Percentiles rank a stretch among this genome's conserved stretches.
phyloP scores from a whole-genome alignment of 495 filamentous ascomycete species.

The Lasiosphaeria ovina region DNA sequence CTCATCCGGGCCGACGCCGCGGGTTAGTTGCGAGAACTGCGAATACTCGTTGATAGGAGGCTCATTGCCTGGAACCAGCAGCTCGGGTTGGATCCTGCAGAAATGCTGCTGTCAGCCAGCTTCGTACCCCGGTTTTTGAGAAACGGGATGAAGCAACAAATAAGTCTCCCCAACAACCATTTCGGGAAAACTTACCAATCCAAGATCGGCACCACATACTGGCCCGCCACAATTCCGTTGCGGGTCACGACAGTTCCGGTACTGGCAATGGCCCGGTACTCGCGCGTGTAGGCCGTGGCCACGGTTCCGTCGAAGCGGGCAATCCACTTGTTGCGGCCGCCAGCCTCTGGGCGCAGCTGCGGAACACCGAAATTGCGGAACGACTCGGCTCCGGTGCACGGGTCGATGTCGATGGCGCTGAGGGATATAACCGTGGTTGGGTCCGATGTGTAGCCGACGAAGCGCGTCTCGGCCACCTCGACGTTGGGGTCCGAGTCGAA shows the following conservation, averaged over 20 bases:
- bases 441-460: constrained; percentile 20
- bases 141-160: no score
- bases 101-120: no score
- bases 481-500: constrained; percentile 27
- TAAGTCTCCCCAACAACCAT: no score
- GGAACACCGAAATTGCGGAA: constrained; percentile 22
- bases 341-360: constrained; percentile 19
- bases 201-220: constrained; percentile 38
- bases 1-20: constrained; percentile 19
- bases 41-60: constrained; percentile 22
- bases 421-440: constrained; percentile 27
- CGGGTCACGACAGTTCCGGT: constrained; percentile 28
- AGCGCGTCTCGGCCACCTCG: constrained; percentile 34
- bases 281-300: constrained; percentile 32
- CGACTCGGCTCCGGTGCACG: constrained; percentile 38
- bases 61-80: constrained; percentile 11
- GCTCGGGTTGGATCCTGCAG: constrained; percentile 25
- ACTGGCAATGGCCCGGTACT: constrained; percentile 32
- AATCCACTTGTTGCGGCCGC: constrained; percentile 37
- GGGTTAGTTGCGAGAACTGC: constrained; percentile 17
- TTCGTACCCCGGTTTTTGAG: no score
- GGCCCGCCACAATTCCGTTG: constrained; percentile 40
- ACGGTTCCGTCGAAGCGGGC: constrained; percentile 28
- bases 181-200: constrained; percentile 27
- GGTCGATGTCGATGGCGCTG: constrained; percentile 39